phyloP scores from a whole-genome alignment of 2,329 filamentous ascomycete genomes.

The Colletotrichum incanum region DNA sequence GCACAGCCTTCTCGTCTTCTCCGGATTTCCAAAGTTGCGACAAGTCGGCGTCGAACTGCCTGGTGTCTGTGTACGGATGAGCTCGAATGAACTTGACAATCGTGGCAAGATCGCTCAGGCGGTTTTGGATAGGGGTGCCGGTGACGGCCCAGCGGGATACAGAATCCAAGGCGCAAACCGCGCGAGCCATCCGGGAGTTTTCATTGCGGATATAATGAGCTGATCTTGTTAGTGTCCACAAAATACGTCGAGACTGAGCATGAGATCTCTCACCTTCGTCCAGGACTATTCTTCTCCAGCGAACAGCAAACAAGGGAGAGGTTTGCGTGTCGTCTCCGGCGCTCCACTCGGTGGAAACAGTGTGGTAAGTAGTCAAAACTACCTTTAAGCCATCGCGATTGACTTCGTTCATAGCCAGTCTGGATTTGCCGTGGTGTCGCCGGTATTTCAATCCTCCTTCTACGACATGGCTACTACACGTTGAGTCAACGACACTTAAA shows the following conservation, averaged over 20 bases:
- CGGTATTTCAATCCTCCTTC: background rate
- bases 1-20: background rate
- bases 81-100: background rate
- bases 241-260: no score
- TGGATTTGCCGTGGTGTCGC: background rate
- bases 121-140: background rate
- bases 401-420: background rate
- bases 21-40: background rate
- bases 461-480: background rate
- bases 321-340: background rate
- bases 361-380: background rate
- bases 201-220: background rate
- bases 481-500: background rate
- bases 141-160: background rate
- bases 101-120: background rate
- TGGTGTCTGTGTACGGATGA: background rate
- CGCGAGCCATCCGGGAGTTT: background rate
- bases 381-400: background rate
- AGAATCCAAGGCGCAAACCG: background rate
- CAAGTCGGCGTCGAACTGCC: background rate
- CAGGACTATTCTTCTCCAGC: background rate
- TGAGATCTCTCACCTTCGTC: background rate
- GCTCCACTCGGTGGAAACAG: background rate
- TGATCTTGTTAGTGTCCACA: background rate
- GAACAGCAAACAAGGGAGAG: background rate